Conservation (phyloP, 768 basidiomycete species). For the Lactarius deliciosus region DNA sequence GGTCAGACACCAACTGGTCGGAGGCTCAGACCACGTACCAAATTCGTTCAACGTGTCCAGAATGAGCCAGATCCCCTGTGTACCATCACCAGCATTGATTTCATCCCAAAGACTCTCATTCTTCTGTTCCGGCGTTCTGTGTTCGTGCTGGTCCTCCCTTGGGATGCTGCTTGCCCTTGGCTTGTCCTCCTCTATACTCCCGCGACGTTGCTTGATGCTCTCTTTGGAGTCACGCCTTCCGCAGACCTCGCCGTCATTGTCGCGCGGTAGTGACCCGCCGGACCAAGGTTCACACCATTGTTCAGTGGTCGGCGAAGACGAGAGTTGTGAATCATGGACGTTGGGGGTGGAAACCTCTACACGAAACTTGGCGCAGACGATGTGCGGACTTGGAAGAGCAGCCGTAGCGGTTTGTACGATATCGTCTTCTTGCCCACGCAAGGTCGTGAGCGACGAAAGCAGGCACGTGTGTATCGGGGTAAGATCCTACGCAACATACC, state of each 20-base stretch:
- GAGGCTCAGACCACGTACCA: slow-evolving; percentile 13
- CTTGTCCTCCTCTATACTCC: slow-evolving; percentile 8
- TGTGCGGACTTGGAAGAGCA: slow-evolving; percentile 20
- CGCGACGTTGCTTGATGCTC: slow-evolving; percentile 14
- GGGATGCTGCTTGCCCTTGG: slow-evolving; percentile 6
- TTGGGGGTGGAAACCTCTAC: background rate
- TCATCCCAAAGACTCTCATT: slow-evolving; percentile 18
- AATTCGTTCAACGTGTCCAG: slow-evolving; percentile 25
- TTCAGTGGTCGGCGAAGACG: slow-evolving; percentile 13
- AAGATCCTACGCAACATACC: slow-evolving; percentile 15
- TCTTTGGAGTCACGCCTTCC: slow-evolving; percentile 28
- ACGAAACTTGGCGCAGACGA: slow-evolving; percentile 29
- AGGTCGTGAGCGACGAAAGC: slow-evolving; percentile 21
- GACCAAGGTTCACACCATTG: slow-evolving; percentile 29
- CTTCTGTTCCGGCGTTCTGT: slow-evolving; percentile 11
- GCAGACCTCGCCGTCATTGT: slow-evolving; percentile 15
- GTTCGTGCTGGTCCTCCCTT: slow-evolving; percentile 18
- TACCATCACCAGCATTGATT: slow-evolving; percentile 19
- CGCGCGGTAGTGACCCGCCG: slow-evolving; percentile 22
- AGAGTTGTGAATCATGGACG: background rate
- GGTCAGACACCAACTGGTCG: background rate
- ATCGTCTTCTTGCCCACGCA: slow-evolving; percentile 27
- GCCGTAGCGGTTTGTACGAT: slow-evolving; percentile 10
- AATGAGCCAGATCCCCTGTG: slow-evolving; percentile 29
- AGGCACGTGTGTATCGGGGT: slow-evolving; percentile 28